Evolutionary conservation across 2,329 filamentous ascomycete genomes (phyloP), one percentile per base, ranked within the genome.

Genomic region (Furcasterigmium furcatum): DNA sequence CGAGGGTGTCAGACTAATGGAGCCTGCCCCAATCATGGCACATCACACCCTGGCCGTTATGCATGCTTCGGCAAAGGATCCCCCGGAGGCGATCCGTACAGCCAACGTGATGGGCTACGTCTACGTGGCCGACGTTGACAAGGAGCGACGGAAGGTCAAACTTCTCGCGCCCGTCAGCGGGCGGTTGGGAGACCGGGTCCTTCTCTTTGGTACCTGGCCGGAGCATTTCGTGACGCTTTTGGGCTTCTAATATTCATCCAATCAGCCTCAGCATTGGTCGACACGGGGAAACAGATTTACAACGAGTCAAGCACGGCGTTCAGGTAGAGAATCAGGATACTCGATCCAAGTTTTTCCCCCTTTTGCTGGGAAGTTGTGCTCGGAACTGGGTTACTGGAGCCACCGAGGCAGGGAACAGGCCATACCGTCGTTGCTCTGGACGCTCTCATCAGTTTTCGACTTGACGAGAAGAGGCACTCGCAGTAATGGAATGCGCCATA

Each of bases 101-200:
- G 84, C 91, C 8, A 87, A 85, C 46, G 84, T 97, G 24, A 87
- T 95, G 78, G 94, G 94, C 0, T 99, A 95, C 59, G 79, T 96
- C 24, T 96, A 96, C 59, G 87, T 97, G 14, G 86, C 89, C 1
- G 89, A 96, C 50, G 89, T 97, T 4, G 91, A 99, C 59, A 87
- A 89, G 59, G 85, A 87, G 55, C 87, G 87, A 64, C 83, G 83
- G 54, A 87, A 88, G 62, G 74, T 96, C 25, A 87, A 88, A 59
- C 74, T 97, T 18, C 70, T 99, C 47, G 85, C 88, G 16, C 94
- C 94, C 2, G 83, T 96, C 50, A 88, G 87, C 43, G 91, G 91
- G 3, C 78, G 87, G 47, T 75, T 96, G 48, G 90, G 89, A 1
- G 81, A 87, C 53, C 77, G 85, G 59, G 91, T 92, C 5, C 72